Conservation (phyloP, 2,329 filamentous ascomycete genomes). For the Tolypocladium guangdongense region DNA sequence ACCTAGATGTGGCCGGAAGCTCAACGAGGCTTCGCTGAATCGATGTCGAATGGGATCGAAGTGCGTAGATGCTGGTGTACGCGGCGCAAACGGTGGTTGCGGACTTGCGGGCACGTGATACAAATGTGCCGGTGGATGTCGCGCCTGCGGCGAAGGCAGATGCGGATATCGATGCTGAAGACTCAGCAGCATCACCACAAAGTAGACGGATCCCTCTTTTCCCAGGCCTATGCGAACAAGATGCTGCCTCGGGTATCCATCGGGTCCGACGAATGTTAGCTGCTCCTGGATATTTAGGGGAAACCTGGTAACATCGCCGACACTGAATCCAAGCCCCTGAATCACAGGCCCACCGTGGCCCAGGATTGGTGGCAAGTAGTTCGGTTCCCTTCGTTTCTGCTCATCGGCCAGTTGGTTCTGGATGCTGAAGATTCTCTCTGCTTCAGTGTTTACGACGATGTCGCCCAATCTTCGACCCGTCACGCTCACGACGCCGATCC, state of each 20-base stretch:
- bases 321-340: conserved; percentile 40
- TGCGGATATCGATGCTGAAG: conserved; percentile 27
- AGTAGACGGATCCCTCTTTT: conserved; percentile 52
- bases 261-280: conserved; percentile 39
- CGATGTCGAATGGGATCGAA: conserved; percentile 35
- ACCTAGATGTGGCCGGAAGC: conserved; percentile 4
- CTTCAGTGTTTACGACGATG: conserved; percentile 39
- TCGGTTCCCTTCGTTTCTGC: conserved; percentile 45
- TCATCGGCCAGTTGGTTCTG: conserved; percentile 46
- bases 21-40: conserved; percentile 22
- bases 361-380: conserved; percentile 54
- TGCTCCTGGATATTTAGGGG: conserved; percentile 42
- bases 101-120: conserved; percentile 21
- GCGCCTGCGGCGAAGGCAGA: conserved; percentile 29
- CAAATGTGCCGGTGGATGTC: conserved; percentile 32
- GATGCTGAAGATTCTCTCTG: conserved; percentile 38
- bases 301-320: conserved; percentile 42
- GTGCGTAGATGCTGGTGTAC: conserved; percentile 33
- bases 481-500: conserved; percentile 37
- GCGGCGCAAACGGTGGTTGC: conserved; percentile 27
- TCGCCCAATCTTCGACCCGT: conserved; percentile 42
- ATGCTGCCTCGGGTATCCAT: conserved; percentile 40
- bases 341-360: conserved; percentile 44
- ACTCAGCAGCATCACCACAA: conserved; percentile 41
- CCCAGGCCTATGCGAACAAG: conserved; percentile 44